These are phyloP conservation scores for Haplosporangium gracile DNA, from an alignment of 192 early-diverging fungal species.

Conservation along the genomic window DNA sequence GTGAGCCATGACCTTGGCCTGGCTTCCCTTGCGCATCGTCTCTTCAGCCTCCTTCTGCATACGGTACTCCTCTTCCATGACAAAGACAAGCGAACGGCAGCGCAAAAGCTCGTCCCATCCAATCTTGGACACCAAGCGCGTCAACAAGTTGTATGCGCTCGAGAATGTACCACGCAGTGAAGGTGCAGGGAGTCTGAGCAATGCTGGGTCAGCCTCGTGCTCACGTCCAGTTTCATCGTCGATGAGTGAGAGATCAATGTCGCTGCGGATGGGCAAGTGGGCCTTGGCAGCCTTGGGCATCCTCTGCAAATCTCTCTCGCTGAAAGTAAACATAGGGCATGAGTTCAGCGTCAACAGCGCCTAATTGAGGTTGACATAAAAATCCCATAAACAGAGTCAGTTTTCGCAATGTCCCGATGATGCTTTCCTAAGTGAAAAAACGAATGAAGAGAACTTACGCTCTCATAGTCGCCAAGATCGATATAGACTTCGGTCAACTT, in stretches of 20 bases:
- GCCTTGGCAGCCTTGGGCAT: constrained; percentile 91
- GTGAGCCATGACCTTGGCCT: constrained; percentile 1
- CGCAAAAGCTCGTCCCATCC: constrained; percentile 97
- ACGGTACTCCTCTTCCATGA: constrained; percentile 99
- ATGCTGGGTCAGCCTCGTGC: constrained; percentile 71
- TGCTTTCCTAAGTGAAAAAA: neutral
- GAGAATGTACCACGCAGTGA: constrained; percentile 95
- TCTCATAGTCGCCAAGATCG: constrained; percentile 85
- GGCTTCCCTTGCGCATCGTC: constrained; percentile 64
- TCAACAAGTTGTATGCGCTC: constrained; percentile 88
- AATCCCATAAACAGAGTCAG: neutral
- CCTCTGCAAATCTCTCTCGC: constrained; percentile 87
- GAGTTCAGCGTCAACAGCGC: constrained; percentile 97
- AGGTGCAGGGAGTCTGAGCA: constrained; percentile 88
- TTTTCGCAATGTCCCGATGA: neutral
- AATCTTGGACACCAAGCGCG: constrained; percentile 82
- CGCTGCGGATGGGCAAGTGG: constrained; percentile 90
- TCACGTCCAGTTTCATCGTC: constrained; percentile 72
- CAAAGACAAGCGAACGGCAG: constrained; percentile 91
- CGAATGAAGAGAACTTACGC: constrained; percentile 57
- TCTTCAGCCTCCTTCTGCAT: constrained; percentile 82
- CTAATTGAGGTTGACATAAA: constrained; percentile 39
- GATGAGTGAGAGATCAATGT: constrained; percentile 72
- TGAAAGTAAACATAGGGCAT: constrained; percentile 98
- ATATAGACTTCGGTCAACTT: constrained; percentile 96